phyloP scores from a whole-genome alignment of 352 stramenopile species.

The Hyaloperonospora brassicae region DNA sequence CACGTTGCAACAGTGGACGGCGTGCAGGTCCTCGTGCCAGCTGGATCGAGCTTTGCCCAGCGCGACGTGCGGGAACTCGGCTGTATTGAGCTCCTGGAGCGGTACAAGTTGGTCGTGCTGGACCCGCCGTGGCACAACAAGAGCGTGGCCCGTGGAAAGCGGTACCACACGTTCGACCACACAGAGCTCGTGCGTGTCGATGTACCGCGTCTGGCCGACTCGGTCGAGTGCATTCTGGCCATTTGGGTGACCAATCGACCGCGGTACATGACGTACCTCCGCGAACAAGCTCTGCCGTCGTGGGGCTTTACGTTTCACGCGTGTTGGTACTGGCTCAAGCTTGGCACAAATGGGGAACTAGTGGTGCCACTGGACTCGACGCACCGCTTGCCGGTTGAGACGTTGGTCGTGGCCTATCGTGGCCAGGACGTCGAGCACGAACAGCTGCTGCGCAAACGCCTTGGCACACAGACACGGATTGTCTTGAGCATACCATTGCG shows the following conservation, averaged over 20 bases:
- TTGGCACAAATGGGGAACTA: conserved; percentile 43
- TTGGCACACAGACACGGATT: conserved; percentile 34
- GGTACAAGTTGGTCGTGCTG: conserved; percentile 41
- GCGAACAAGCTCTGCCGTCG: conserved; percentile 40
- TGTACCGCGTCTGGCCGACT: conserved; percentile 23
- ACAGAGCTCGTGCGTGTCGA: conserved; percentile 45
- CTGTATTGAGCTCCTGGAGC: conserved; percentile 11
- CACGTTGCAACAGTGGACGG: conserved; percentile 12
- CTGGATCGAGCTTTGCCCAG: conserved; percentile 20
- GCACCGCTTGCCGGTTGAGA: conserved; percentile 62
- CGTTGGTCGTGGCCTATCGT: conserved; percentile 48
- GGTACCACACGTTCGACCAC: conserved; percentile 58
- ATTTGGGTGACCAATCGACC: conserved; percentile 76
- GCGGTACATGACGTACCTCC: conserved; percentile 46
- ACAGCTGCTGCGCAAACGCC: conserved; percentile 14
- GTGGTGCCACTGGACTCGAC: conserved; percentile 52
- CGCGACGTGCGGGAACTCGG: conserved; percentile 23
- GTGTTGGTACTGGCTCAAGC: conserved; percentile 75
- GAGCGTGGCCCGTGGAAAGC: conserved; percentile 45
- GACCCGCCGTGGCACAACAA: conserved; percentile 79
- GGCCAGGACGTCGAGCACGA: conserved; percentile 12
- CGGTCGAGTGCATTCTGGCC: conserved; percentile 41
- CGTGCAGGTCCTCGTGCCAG: conserved; percentile 17
- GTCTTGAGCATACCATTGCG: conserved; percentile 58
- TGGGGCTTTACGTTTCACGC: conserved; percentile 56